phyloP scores from a whole-genome alignment of 495 filamentous ascomycete species.

The Clavariopsis aquatica region DNA sequence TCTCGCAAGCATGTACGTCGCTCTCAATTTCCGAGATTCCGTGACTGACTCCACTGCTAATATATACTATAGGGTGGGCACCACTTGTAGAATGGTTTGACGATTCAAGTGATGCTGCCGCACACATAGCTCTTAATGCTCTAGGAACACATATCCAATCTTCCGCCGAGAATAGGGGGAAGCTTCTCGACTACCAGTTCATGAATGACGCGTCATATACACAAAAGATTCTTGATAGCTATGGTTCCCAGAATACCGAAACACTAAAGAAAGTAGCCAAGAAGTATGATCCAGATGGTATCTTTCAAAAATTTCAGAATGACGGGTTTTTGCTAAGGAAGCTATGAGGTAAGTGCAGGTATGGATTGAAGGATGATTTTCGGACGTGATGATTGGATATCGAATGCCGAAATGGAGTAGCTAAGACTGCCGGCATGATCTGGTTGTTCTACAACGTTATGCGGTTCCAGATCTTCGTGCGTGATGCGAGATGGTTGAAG shows the following conservation, averaged over 20 bases:
- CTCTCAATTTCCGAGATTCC: background rate
- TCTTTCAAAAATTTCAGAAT: constrained; percentile 21
- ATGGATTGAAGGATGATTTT: background rate
- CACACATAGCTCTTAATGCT: constrained; percentile 6
- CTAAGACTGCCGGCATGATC: background rate
- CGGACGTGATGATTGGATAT: background rate
- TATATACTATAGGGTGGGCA: constrained; percentile 8
- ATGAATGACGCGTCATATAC: constrained; percentile 26
- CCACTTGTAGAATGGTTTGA: constrained; percentile 16
- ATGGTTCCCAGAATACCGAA: constrained; percentile 3
- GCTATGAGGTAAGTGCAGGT: background rate
- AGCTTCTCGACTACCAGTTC: constrained; percentile 15
- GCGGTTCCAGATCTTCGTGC: background rate
- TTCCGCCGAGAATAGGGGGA: background rate
- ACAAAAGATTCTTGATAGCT: constrained; percentile 17
- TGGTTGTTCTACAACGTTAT: background rate
- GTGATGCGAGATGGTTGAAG: background rate
- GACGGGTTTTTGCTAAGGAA: constrained; percentile 18
- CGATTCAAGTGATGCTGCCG: constrained; percentile 6
- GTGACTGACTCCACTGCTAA: background rate
- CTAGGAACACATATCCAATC: constrained; percentile 12
- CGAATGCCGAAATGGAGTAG: background rate
- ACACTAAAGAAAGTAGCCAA: background rate
- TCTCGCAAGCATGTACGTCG: constrained; percentile 19
- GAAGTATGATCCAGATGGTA: constrained; percentile 9